These are phyloP conservation scores for Zoysia pacifica DNA, from an alignment of 176 grass and related monocot genomes.

Conservation along the genomic window DNA sequence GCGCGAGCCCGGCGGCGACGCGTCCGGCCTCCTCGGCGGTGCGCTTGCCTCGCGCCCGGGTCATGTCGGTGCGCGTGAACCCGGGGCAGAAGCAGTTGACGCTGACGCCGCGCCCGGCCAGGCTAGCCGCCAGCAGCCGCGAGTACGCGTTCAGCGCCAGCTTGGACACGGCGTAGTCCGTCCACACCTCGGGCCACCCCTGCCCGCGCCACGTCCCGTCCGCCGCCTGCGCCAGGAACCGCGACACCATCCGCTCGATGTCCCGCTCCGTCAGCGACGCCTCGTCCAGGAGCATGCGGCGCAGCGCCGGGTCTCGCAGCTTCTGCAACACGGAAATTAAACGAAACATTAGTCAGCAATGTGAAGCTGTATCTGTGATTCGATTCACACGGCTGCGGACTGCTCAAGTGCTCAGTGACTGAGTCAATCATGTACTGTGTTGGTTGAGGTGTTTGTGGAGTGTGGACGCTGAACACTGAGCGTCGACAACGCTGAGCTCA, in stretches of 20 bases:
- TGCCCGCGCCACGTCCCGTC: conserved; percentile 60
- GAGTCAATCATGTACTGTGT: not conserved
- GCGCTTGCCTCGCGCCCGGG: conserved; percentile 56
- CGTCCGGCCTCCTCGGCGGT: conserved; percentile 67
- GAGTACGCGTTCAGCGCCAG: conserved; percentile 93
- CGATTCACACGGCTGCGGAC: not conserved
- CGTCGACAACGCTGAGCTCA: not conserved
- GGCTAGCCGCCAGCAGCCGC: conserved; percentile 58
- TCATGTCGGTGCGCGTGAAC: conserved; percentile 93
- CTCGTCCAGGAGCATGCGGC: conserved; percentile 59
- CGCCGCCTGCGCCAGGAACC: conserved; percentile 75
- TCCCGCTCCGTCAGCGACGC: conserved; percentile 51
- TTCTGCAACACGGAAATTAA: conserved; percentile 44
- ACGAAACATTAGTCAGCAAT: too few species aligned
- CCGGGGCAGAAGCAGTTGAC: conserved; percentile 97
- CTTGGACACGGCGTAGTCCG: conserved; percentile 93
- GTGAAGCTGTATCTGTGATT: not conserved
- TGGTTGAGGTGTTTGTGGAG: not conserved
- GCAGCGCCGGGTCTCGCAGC: conserved; percentile 50
- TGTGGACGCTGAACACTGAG: not conserved
- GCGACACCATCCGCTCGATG: conserved; percentile 65
- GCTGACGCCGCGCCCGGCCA: conserved; percentile 59
- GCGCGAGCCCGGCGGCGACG: conserved; percentile 48
- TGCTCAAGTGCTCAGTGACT: too few species aligned
- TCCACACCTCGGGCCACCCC: conserved; percentile 93